These are phyloP conservation scores for Sequoiadendron giganteum DNA, from an alignment of 75 land plant species.

Conservation along the genomic window DNA sequence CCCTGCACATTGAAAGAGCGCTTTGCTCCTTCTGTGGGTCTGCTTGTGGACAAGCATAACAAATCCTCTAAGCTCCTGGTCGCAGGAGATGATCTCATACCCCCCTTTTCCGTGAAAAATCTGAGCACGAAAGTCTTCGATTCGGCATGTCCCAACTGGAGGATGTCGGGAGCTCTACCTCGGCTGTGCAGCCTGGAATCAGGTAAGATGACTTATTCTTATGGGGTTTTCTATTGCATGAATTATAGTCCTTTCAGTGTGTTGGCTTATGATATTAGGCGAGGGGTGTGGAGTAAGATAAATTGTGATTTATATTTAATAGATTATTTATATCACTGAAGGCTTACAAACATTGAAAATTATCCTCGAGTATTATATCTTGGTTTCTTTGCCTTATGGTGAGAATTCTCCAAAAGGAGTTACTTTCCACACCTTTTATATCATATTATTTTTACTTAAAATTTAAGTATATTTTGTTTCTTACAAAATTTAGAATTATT, in stretches of 20 bases:
- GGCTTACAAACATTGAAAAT: no score
- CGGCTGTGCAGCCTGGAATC: constrained; percentile 82
- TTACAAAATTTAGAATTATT: no score
- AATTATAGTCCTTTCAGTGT: constrained; percentile 83
- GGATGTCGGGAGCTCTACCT: constrained; percentile 47
- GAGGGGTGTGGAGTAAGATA: constrained; percentile 65
- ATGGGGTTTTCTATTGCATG: constrained; percentile 79
- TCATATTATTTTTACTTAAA: no score
- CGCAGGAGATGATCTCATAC: constrained; percentile 78
- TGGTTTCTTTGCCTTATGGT: no score
- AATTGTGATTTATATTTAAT: no score
- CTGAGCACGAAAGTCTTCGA: constrained; percentile 64
- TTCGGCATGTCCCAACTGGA: constrained; percentile 54
- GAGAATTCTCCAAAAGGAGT: no score
- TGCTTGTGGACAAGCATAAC: constrained; percentile 18
- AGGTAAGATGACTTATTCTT: constrained; percentile 39
- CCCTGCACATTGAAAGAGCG: constrained; percentile 56
- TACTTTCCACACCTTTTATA: no score
- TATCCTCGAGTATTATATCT: no score
- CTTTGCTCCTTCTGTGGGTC: constrained; percentile 68
- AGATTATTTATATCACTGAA: no score
- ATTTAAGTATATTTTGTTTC: no score
- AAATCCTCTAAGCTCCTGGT: constrained; percentile 41
- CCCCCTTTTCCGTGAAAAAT: constrained; percentile 87
- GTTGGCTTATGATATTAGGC: constrained; percentile 48